A percentile compares a stretch with the other conserved stretches of the same genome.
Conservation (phyloP, 805 yeast species). For the Myxozyma monticola region DNA sequence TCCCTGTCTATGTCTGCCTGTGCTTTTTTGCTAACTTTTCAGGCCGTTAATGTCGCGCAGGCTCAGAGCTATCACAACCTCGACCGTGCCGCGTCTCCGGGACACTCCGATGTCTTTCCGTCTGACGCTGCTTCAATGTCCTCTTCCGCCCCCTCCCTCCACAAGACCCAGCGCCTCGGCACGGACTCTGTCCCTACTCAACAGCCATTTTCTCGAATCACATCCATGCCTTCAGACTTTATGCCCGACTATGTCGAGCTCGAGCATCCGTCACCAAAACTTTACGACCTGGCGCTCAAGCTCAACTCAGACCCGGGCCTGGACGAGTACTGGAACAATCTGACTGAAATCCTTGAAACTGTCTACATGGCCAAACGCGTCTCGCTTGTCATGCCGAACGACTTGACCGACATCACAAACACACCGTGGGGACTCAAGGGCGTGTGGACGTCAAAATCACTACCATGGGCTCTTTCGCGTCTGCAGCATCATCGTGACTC, state of each 20-base stretch:
- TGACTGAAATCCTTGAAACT: constrained; percentile 32
- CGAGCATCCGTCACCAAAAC: constrained; percentile 28
- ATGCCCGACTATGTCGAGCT: constrained; percentile 7
- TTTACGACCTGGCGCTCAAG: constrained; percentile 23
- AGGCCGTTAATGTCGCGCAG: constrained; percentile 28
- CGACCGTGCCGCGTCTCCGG: constrained; percentile 7
- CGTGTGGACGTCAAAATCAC: constrained; percentile 32
- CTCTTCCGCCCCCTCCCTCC: background rate
- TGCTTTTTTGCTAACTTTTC: background rate
- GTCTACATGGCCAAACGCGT: constrained; percentile 36
- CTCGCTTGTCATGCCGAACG: constrained; percentile 36
- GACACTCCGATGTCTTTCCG: background rate
- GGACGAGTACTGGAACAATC: constrained; percentile 35
- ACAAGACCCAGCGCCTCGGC: background rate
- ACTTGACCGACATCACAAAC: constrained; percentile 37
- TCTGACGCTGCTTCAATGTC: background rate
- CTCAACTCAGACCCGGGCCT: constrained; percentile 31
- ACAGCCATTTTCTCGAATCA: background rate
- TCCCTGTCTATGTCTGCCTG: background rate
- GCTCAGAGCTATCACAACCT: constrained; percentile 10
- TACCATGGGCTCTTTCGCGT: constrained; percentile 26
- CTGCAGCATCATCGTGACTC: constrained; percentile 26
- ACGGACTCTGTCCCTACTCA: too few relatives aligned
- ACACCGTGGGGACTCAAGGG: constrained; percentile 41
- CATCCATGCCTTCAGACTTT: too few relatives aligned